These are phyloP conservation scores for Exsudoporus frostii DNA, from an alignment of 768 basidiomycete genomes.

Conservation along the genomic window DNA sequence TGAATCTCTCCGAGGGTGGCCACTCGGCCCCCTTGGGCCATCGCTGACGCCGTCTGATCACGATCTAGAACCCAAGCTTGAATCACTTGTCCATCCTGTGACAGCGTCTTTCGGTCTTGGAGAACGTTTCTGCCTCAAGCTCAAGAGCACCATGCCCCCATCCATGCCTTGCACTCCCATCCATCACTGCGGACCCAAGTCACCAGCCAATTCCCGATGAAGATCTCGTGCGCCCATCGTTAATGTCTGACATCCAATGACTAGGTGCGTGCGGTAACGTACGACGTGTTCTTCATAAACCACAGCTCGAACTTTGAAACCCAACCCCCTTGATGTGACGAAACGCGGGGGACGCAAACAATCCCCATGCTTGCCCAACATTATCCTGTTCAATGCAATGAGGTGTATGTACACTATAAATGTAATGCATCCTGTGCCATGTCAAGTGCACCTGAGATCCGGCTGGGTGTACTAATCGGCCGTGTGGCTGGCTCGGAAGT, in stretches of 20 bases:
- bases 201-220: constrained; percentile 26
- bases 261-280: constrained; percentile 11
- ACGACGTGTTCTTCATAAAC: constrained; percentile 25
- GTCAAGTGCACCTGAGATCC: not conserved
- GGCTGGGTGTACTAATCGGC: not conserved
- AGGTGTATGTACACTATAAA: constrained; percentile 27
- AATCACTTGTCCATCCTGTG: constrained; percentile 6
- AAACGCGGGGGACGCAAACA: constrained; percentile 7
- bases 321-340: constrained; percentile 10
- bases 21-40: not conserved
- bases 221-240: constrained; percentile 18
- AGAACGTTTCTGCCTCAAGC: constrained; percentile 27
- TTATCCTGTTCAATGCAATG: constrained; percentile 21
- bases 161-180: constrained; percentile 9
- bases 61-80: constrained; percentile 3
- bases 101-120: constrained; percentile 23
- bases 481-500: not conserved
- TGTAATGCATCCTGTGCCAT: constrained; percentile 22
- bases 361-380: constrained; percentile 5
- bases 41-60: constrained; percentile 5
- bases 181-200: constrained; percentile 25
- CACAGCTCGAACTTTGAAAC: not conserved
- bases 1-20: not conserved
- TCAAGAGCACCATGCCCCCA: constrained; percentile 7
- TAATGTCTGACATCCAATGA: constrained; percentile 5